A percentile compares a stretch with the other conserved stretches of the same genome.
Evolutionary conservation across 768 basidiomycete genomes (phyloP).

Genomic region (Coprinellus micaceus): DNA sequence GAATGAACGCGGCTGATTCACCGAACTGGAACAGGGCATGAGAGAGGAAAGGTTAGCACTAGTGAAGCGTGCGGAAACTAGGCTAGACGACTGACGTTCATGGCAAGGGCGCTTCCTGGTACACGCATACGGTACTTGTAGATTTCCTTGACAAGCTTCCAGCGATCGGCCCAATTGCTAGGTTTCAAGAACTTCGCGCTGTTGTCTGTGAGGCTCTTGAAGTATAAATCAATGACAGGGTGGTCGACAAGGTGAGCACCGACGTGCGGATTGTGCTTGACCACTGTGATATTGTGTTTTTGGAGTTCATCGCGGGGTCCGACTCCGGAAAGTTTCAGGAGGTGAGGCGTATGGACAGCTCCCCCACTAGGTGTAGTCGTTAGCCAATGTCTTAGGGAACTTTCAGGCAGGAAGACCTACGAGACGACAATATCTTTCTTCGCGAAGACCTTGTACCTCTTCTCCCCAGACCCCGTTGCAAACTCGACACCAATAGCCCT

Average conservation of each 20-base stretch:
- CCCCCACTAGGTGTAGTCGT: slow-evolving; percentile 18
- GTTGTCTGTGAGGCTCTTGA: slow-evolving; percentile 46
- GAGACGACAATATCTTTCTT: slow-evolving; percentile 59
- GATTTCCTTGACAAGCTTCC: slow-evolving; percentile 29
- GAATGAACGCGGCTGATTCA: slow-evolving; percentile 58
- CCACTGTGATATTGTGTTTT: slow-evolving; percentile 49
- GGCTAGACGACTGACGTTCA: slow-evolving; percentile 41
- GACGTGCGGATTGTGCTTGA: slow-evolving; percentile 67
- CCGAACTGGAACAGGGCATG: slow-evolving; percentile 35
- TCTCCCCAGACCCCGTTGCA: slow-evolving; percentile 32
- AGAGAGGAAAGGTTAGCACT: neutral
- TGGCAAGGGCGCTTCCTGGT: slow-evolving; percentile 47
- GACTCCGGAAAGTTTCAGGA: slow-evolving; percentile 74
- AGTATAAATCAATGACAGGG: slow-evolving; percentile 48
- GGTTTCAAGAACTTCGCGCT: slow-evolving; percentile 43
- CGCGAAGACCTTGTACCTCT: slow-evolving; percentile 43
- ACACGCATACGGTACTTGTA: slow-evolving; percentile 41
- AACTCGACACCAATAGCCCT: slow-evolving; percentile 65
- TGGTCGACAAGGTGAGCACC: slow-evolving; percentile 78
- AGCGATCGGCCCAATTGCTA: slow-evolving; percentile 20
- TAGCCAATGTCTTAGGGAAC: neutral
- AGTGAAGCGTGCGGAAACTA: neutral
- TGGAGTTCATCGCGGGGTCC: slow-evolving; percentile 62
- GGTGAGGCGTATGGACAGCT: slow-evolving; percentile 56
- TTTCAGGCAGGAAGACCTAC: slow-evolving; percentile 33